Conservation (phyloP, 371 early-diverging fungal species). For the Apophysomyces sp. region DNA sequence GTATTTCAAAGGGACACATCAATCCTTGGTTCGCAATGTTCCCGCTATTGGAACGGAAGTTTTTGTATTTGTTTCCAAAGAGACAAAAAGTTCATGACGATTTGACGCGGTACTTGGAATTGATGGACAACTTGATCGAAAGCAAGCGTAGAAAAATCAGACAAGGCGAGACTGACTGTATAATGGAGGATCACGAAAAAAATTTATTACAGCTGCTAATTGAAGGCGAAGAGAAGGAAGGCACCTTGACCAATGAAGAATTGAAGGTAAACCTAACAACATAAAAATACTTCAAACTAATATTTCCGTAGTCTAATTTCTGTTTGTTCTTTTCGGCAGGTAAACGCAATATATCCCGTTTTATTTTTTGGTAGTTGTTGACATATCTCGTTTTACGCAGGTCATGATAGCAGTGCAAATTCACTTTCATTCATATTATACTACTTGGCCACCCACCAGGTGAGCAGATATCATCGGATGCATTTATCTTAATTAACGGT, state of each 20-base stretch:
- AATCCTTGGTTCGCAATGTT: slow-evolving; percentile 41
- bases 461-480: too few species aligned
- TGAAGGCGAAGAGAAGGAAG: slow-evolving; percentile 16
- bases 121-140: slow-evolving; percentile 38
- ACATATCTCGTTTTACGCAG: background rate
- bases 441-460: slow-evolving; percentile 15
- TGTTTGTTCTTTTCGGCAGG: background rate
- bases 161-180: background rate
- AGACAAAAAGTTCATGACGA: slow-evolving; percentile 30
- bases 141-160: slow-evolving; percentile 23
- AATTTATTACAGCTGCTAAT: slow-evolving; percentile 51
- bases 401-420: slow-evolving; percentile 12
- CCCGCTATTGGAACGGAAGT: slow-evolving; percentile 38
- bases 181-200: slow-evolving; percentile 23
- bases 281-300: too few species aligned
- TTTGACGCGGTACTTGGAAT: slow-evolving; percentile 18
- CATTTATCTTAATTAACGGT: too few species aligned
- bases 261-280: slow-evolving; percentile 27
- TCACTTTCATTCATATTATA: slow-evolving; percentile 18
- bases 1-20: slow-evolving; percentile 1
- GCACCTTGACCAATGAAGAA: slow-evolving; percentile 27
- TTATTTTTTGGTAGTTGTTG: background rate
- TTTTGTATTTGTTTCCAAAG: slow-evolving; percentile 24
- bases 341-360: slow-evolving; percentile 3
- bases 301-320: background rate